Base-by-base conservation (phyloP, 2,329 filamentous ascomycete genomes). In the Aspergillus neoniger region DNA sequence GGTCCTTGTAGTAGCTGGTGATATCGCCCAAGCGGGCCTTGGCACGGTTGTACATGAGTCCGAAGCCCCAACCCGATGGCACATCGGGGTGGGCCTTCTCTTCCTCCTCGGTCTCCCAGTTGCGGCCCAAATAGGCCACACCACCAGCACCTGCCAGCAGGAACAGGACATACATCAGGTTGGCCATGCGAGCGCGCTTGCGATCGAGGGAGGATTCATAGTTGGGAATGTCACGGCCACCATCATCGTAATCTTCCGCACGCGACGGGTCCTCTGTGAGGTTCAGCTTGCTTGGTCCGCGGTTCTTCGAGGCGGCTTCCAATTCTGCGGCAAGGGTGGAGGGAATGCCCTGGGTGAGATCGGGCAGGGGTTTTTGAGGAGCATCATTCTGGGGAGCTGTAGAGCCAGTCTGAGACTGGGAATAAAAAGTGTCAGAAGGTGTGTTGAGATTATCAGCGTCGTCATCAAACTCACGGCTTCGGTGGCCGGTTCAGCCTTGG, bases 1-100 rank as follows among this genome's bases (percentile, higher is more conserved):
- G 95, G 71, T 98, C 94, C 67, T 94, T 94, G 81, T 98, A 99
- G 82, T 98, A 98, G 67, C 88, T 90, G 63, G 95, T 84, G 60
- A 92, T 86, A 65, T 91, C 88, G 63, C 83, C 83, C 69, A 91
- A 82, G 56, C 95, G 88, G 56, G 92, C 89, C 70, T 84, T 88
- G 55, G 89, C 87, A 61, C 95, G 91, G 69, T 87, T 86, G 83
- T 91, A 98, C 86, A 95, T 95, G 30, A 90, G 81, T 2, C 79
- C 81, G 1, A 89, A 76, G 3, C 85, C 83, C 91, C 92, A 96
- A 62, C 93, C 94, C 55, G 90, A 91, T 57, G 92, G 90, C 17
- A 89, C 85, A 57, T 93, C 87, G 25, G 84, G 80, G 72, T 96
- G 87, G 61, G 82, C 81, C 38, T 82, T 81, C 63, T 87, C 87